Evolutionary conservation across 2,329 filamentous ascomycete species (phyloP).

Genomic region (Scytalidium lignicola): DNA sequence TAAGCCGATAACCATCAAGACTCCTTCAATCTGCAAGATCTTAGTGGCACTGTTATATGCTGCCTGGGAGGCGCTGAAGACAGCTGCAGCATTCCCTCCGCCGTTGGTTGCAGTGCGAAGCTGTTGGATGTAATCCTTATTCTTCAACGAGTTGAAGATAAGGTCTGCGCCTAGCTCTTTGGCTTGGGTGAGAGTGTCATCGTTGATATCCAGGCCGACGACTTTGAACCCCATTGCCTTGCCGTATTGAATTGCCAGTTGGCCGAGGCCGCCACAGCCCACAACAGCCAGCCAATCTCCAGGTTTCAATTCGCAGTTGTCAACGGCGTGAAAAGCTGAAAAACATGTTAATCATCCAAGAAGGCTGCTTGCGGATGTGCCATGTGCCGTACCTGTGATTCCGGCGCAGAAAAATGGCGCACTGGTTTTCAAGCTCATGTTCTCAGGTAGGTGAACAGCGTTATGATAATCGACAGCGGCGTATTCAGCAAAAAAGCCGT

Average conservation of each 20-base stretch:
- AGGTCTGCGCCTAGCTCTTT: conserved; percentile 11
- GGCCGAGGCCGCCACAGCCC: conserved; percentile 17
- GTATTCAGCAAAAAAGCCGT: conserved; percentile 45
- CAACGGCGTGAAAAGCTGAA: conserved; percentile 32
- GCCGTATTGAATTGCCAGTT: conserved; percentile 15
- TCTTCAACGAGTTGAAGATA: conserved; percentile 12
- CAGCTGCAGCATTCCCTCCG: conserved; percentile 17
- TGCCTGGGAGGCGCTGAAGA: conserved; percentile 34
- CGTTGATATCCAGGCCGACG: conserved; percentile 13
- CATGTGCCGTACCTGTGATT: conserved; percentile 31
- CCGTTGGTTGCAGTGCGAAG: conserved; percentile 13
- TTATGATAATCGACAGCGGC: conserved; percentile 40
- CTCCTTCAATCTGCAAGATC: conserved; percentile 32
- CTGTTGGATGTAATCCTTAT: conserved; percentile 13
- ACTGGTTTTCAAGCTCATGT: conserved; percentile 28
- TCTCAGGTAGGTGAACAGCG: conserved; percentile 34
- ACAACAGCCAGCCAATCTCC: conserved; percentile 25
- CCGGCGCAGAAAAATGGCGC: conserved; percentile 46
- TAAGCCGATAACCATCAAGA: conserved; percentile 39
- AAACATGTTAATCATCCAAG: background rate
- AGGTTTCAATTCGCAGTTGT: conserved; percentile 30
- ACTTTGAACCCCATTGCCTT: conserved; percentile 15
- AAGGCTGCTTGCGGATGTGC: conserved; percentile 2
- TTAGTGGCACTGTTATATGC: conserved; percentile 32
- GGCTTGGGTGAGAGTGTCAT: conserved; percentile 11